A percentile compares a stretch with the other conserved stretches of the same genome.
Conservation (phyloP, 805 yeast species). For the Cyberlindnera suaveolens region DNA sequence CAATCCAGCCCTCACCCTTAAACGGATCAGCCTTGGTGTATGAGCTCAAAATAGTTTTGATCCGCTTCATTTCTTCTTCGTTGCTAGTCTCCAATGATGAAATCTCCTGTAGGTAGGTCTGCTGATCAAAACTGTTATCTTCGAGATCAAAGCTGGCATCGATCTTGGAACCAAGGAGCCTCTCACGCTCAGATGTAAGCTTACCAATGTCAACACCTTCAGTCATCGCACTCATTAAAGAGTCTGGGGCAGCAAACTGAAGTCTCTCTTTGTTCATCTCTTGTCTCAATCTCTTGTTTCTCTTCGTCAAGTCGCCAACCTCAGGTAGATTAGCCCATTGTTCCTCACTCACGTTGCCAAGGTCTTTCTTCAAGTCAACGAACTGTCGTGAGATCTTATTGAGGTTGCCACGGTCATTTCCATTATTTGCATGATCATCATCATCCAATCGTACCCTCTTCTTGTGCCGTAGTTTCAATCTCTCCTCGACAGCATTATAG, state of each 20-base stretch:
- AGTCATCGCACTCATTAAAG: constrained; percentile 39
- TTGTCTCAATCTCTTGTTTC: constrained; percentile 66
- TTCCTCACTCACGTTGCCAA: constrained; percentile 52
- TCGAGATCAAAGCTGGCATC: constrained; percentile 30
- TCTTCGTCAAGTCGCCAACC: constrained; percentile 78
- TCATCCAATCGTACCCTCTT: constrained; percentile 19
- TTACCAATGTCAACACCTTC: constrained; percentile 38
- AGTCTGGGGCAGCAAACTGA: constrained; percentile 80
- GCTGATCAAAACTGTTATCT: constrained; percentile 15
- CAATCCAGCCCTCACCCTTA: constrained; percentile 78
- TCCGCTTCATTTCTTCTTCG: constrained; percentile 52
- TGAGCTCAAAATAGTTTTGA: constrained; percentile 56
- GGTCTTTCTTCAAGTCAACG: constrained; percentile 57
- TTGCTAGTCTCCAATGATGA: constrained; percentile 6
- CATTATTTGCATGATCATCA: constrained; percentile 24
- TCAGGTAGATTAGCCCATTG: constrained; percentile 86
- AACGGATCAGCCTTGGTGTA: constrained; percentile 67
- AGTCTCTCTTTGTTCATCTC: constrained; percentile 58
- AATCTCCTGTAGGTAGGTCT: constrained; percentile 36
- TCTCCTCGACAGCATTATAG: constrained; percentile 61
- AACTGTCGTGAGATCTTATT: constrained; percentile 46
- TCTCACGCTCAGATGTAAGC: constrained; percentile 59
- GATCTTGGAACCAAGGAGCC: constrained; percentile 47
- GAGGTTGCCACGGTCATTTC: constrained; percentile 7
- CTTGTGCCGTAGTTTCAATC: constrained; percentile 30